Evolutionary conservation across 129 eudicot genomes (phyloP), one percentile per base, ranked within the genome.

Genomic region (Glebionis coronaria): DNA sequence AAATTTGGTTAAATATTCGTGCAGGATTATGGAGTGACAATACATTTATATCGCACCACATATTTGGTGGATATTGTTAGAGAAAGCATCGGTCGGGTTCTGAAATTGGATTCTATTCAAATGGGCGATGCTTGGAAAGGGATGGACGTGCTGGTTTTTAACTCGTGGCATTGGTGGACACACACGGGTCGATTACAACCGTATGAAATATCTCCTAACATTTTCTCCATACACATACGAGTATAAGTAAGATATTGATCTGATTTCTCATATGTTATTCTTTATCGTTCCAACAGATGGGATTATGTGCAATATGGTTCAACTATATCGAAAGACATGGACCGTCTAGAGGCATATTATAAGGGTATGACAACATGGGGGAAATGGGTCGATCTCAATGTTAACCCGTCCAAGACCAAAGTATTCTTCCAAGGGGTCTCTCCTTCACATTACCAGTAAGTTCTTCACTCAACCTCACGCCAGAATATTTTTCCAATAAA

Each of bases 141-240:
- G 54, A 86, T 86, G 90, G 96, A 86, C 52, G 82, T 89, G 82
- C 71, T 89, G 12, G 31, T 89, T 18, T 89, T 89, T 78, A 89
- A 86, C 68, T 72, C 90, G 11, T 89, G 96, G 96, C 96, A 89
- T 59, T 89, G 96, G 96, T 89, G 96, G 97, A 75, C 87, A 15
- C 95, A 90, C 78, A 76, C 64, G 0, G 97, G 95, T 58, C 76
- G 14, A 12, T 13, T 79, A 63, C 87, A 85, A 72, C 81, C 84
- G 93, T 86, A 81, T 9, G 77, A 56, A 55, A 44, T 59, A 54
- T 0, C 15, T n/a, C 4, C n/a, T 11, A 20, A 47, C 31, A 65
- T 10, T 72, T 55, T 55, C 8, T n/a, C 42, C 40, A 31, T 31
- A 11, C 51, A n/a, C 14, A 14, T 59, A 9, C n/a, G n/a, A n/a